These are phyloP conservation scores for Boletus sp. DNA, from an alignment of 1,284 basidiomycete species.

Conservation along the genomic window DNA sequence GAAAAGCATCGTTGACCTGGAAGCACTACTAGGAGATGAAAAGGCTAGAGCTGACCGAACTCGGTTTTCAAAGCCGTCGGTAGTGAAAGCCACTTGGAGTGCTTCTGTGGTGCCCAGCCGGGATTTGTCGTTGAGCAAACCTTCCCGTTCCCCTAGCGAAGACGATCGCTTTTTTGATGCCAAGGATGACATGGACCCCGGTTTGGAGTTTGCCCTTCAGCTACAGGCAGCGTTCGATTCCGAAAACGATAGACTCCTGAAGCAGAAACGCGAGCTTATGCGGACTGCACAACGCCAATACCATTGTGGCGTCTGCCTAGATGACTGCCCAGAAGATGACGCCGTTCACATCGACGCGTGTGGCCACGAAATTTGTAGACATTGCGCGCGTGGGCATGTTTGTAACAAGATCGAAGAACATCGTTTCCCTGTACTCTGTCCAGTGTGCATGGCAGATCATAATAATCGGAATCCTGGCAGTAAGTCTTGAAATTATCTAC, in stretches of 20 bases:
- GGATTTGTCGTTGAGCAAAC: neutral
- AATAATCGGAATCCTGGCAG: slow-evolving; percentile 44
- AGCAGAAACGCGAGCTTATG: slow-evolving; percentile 41
- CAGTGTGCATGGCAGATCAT: slow-evolving; percentile 49
- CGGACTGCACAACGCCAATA: slow-evolving; percentile 41
- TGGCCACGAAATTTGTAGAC: slow-evolving; percentile 57
- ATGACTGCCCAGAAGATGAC: slow-evolving; percentile 50
- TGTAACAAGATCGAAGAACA: slow-evolving; percentile 51
- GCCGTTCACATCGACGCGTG: slow-evolving; percentile 52
- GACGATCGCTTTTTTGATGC: neutral
- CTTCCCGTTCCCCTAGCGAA: neutral
- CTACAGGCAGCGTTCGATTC: slow-evolving; percentile 51
- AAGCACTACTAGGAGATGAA: slow-evolving; percentile 28
- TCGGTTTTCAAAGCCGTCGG: slow-evolving; percentile 9
- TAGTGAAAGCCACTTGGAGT: neutral
- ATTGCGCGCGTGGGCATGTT: slow-evolving; percentile 53
- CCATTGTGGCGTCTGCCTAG: slow-evolving; percentile 62
- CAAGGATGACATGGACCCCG: slow-evolving; percentile 21
- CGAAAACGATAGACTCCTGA: slow-evolving; percentile 46
- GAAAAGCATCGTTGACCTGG: slow-evolving; percentile 36
- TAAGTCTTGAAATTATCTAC: slow-evolving; percentile 30
- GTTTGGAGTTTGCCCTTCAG: slow-evolving; percentile 36
- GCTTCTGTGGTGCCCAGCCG: neutral
- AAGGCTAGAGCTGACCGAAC: slow-evolving; percentile 9
- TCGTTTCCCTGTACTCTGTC: slow-evolving; percentile 64